phyloP scores from a whole-genome alignment of 2,329 filamentous ascomycete genomes.

The Hymenoscyphus fructigenus region DNA sequence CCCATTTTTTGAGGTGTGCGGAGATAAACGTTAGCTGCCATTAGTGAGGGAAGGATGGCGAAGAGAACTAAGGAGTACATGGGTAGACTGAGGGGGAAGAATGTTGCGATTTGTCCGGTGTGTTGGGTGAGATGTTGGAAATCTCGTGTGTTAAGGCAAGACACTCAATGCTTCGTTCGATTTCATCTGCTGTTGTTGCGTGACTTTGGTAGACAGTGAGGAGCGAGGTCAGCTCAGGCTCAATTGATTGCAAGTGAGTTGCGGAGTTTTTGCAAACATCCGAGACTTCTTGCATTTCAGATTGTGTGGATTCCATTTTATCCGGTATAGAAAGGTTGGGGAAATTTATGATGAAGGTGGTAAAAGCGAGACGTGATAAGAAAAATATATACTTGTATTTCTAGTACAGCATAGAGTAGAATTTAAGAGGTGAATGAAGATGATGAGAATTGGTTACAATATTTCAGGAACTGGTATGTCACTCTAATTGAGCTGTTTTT shows the following conservation, averaged over 20 bases:
- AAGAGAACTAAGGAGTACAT: slow-evolving; percentile 3
- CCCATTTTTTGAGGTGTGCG: neutral
- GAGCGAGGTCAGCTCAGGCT: slow-evolving; percentile 15
- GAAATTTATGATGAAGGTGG: neutral
- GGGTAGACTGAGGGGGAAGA: slow-evolving; percentile 3
- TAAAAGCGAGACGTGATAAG: neutral
- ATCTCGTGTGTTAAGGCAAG: neutral
- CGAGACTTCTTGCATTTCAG: neutral
- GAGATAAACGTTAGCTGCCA: neutral
- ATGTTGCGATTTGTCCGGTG: neutral
- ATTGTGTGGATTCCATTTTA: neutral
- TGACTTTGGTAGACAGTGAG: slow-evolving; percentile 3
- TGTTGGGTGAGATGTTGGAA: neutral
- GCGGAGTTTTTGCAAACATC: neutral
- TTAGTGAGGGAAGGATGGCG: neutral
- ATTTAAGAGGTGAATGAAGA: neutral
- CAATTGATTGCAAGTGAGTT: neutral
- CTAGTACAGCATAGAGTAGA: neutral
- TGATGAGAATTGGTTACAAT: neutral
- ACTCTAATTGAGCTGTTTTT: neutral
- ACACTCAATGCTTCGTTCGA: slow-evolving; percentile 4
- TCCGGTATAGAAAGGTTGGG: neutral
- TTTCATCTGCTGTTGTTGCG: neutral
- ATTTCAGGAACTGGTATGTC: neutral
- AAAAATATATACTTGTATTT: neutral